Conservation (phyloP, 495 filamentous ascomycete species). For the Aspergillus wentii region DNA sequence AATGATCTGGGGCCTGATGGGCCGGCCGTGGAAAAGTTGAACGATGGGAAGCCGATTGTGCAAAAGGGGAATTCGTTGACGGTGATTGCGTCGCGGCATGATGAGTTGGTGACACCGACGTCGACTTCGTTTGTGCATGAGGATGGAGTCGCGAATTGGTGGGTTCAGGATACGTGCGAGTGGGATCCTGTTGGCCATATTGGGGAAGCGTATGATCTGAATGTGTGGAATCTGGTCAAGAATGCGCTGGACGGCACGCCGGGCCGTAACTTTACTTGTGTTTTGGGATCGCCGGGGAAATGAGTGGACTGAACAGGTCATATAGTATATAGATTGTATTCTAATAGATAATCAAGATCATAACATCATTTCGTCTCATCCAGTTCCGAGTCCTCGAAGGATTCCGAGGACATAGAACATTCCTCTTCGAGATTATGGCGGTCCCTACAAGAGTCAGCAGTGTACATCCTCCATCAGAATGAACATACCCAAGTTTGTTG, state of each 20-base stretch:
- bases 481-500: constrained; percentile 33
- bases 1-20: constrained; percentile 37
- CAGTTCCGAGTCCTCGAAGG: too few species aligned
- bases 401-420: too few species aligned
- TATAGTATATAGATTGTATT: too few species aligned
- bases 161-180: constrained; percentile 43
- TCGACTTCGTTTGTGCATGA: constrained; percentile 41
- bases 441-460: too few species aligned
- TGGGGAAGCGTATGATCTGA: constrained; percentile 48
- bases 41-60: constrained; percentile 39
- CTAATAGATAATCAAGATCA: too few species aligned
- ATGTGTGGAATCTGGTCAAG: constrained; percentile 50
- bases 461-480: too few species aligned
- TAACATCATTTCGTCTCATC: too few species aligned
- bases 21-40: constrained; percentile 32
- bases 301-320: too few species aligned
- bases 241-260: constrained; percentile 42
- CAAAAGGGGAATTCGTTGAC: constrained; percentile 45
- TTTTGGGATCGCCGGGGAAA: constrained; percentile 34
- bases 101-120: constrained; percentile 45
- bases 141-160: constrained; percentile 37
- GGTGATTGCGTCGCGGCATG: constrained; percentile 42
- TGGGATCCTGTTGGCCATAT: constrained; percentile 47
- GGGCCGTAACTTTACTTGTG: constrained; percentile 28
- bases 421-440: too few species aligned